Evolutionary conservation across 345 rosid species (phyloP), one percentile per base, ranked within the genome.

Genomic region (Eucalyptus virginea): DNA sequence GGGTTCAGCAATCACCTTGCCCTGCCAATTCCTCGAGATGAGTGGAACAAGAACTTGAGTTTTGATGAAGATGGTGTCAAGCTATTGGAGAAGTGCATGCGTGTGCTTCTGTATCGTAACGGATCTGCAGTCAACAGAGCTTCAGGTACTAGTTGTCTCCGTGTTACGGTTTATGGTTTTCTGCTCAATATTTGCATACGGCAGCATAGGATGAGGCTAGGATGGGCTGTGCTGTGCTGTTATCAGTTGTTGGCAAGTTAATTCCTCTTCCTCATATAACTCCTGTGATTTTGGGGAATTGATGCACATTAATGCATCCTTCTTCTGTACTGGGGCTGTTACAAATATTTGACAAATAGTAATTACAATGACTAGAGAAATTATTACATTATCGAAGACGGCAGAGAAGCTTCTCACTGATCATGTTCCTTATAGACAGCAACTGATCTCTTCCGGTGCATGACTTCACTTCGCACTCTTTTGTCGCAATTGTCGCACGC

Each of bases 1-100:
- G 97, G 99, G 47, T 98, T 98, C 81, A 99, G 99, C 34, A 97
- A 96, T 93, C 99, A 96, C 91, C 97, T 98, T n/a, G 98, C 99
- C 65, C 93, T 97, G 88, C 99, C 98, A 52, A 95, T 98, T 50
- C 99, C 96, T 88, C 97, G 98, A 62, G 95, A 95, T 32, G 98
- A 95, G 91, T 97, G 99, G 99, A 96, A 91, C 42, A 99, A 96
- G 50, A 89, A 97, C 93, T 90, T 95, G 94, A 97, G 95, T 69
- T 97, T 94, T 88, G 99, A 98, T 88, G 99, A 98, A 94, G 99
- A 97, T 83, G 98, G 98, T 81, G 98, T 98, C 62, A 95, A 93
- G 90, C 90, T 98, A 69, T 92, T 97, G 90, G 99, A 98, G 96
- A 97, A 97, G 87, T 96, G 99, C 90, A 97, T 97, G 99, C 98